A percentile compares a stretch with the other conserved stretches of the same genome.
These are phyloP conservation scores for Mycena belliarum DNA, from an alignment of 768 basidiomycete genomes.

Conservation along the genomic window DNA sequence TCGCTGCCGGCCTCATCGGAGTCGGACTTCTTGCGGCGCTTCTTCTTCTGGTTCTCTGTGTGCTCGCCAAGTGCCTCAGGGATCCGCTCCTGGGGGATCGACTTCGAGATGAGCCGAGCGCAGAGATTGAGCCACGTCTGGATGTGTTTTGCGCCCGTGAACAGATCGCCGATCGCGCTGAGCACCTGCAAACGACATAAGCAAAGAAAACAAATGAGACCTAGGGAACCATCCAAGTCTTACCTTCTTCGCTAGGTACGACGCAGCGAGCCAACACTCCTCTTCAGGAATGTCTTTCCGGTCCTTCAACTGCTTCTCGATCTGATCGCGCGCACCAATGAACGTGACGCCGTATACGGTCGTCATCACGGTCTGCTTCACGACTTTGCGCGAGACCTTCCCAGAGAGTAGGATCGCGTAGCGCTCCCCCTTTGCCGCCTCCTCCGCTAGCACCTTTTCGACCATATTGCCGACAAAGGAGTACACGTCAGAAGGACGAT, in stretches of 20 bases:
- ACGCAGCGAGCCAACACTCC: conserved; percentile 69
- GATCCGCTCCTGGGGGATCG: conserved; percentile 74
- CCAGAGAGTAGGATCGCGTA: conserved; percentile 66
- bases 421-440: conserved; percentile 51
- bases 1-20: too few relatives aligned
- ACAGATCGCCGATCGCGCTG: conserved; percentile 85
- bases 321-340: conserved; percentile 92
- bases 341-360: conserved; percentile 98
- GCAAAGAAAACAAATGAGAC: background rate
- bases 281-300: conserved; percentile 71
- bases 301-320: conserved; percentile 84
- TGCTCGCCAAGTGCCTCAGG: conserved; percentile 40
- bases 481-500: conserved; percentile 93
- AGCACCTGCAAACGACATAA: conserved; percentile 51
- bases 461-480: conserved; percentile 88
- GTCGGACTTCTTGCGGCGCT: background rate
- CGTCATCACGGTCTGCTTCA: conserved; percentile 99
- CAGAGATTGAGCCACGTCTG: conserved; percentile 87
- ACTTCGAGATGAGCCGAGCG: conserved; percentile 84
- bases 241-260: conserved; percentile 82
- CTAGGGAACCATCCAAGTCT: conserved; percentile 9
- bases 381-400: conserved; percentile 88
- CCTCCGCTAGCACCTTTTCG: conserved; percentile 61
- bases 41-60: background rate
- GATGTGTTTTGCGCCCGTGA: conserved; percentile 88